Base-by-base conservation (phyloP, 768 basidiomycete species). In the Tulasnella calospora region DNA sequence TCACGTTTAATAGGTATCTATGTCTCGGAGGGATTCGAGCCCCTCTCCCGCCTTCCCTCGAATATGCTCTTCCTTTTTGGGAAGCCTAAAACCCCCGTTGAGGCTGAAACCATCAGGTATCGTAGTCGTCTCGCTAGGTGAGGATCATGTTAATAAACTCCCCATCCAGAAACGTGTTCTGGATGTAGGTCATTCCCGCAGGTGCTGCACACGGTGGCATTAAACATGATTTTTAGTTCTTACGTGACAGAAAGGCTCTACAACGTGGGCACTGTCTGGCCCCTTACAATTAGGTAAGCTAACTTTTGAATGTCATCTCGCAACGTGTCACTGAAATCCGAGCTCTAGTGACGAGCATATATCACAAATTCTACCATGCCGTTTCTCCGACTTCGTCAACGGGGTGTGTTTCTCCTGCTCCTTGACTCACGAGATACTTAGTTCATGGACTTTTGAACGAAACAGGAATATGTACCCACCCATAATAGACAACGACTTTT, bases 281-380 rank as follows among this genome's bases (percentile, higher is more conserved):
- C 77, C 21, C 51, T 78, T 17, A 35, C 61, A 35, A 46, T 41
- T 2, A 33, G 4, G 36, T 47, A 30, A 15, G 77, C 23, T 9
- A n/a, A 12, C 23, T n/a, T 36, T n/a, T n/a, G n/a, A 7, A 35
- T 76, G 13, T 12, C 27, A 9, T 36, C 12, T 0, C 44, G 40
- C n/a, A n/a, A n/a, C n/a, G 13, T 36, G 1, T 6, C 15, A 17
- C 17, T 44, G 17, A 17, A 15, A 1, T 44, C 12, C 41, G 6
- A 33, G 35, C 61, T 12, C 5, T 13, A 78, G 77, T 19, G 79
- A 79, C 46, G 78, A 78, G 17, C 17, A 47, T 36, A 47, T 70
- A 15, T 51, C 46, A 17, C 79, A 80, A 73, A 38, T 80, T 5
- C 17, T 80, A 40, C 77, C 77, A 23, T 71, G 70, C 44, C 69